These are phyloP conservation scores for Penicillium sp. DNA, from an alignment of 2,329 filamentous ascomycete genomes.

Conservation along the genomic window DNA sequence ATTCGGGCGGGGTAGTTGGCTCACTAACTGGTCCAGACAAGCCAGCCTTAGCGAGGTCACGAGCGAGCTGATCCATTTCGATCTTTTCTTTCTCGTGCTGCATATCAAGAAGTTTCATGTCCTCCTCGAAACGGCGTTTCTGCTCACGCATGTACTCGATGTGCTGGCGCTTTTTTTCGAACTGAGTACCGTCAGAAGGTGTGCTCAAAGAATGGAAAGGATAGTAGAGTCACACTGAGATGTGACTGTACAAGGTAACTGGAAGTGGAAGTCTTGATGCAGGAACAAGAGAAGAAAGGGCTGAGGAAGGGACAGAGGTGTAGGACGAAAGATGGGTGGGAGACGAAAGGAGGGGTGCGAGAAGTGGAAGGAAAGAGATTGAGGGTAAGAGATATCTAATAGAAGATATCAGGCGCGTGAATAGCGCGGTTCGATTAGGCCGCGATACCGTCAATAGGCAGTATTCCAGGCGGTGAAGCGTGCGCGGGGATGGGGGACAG, in stretches of 20 bases:
- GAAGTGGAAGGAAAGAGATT: too few species aligned
- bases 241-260: background rate
- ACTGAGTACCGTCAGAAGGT: conserved; percentile 53
- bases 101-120: conserved; percentile 84
- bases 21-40: conserved; percentile 76
- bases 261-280: background rate
- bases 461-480: background rate
- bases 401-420: background rate
- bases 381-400: background rate
- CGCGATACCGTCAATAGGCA: background rate
- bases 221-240: background rate
- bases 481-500: background rate
- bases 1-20: conserved; percentile 93
- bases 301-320: background rate
- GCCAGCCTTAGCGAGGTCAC: conserved; percentile 61
- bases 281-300: background rate
- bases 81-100: conserved; percentile 77
- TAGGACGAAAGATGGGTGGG: background rate
- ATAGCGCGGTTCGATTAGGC: background rate
- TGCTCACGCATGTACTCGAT: conserved; percentile 89
- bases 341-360: background rate
- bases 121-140: conserved; percentile 81
- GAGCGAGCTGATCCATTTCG: conserved; percentile 79
- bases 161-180: conserved; percentile 89
- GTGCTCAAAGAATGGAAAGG: conserved; percentile 1